A percentile compares a stretch with the other conserved stretches of the same genome.
Evolutionary conservation across 2,329 filamentous ascomycete species (phyloP).

Genomic region (Allantophomopsis lycopodina): DNA sequence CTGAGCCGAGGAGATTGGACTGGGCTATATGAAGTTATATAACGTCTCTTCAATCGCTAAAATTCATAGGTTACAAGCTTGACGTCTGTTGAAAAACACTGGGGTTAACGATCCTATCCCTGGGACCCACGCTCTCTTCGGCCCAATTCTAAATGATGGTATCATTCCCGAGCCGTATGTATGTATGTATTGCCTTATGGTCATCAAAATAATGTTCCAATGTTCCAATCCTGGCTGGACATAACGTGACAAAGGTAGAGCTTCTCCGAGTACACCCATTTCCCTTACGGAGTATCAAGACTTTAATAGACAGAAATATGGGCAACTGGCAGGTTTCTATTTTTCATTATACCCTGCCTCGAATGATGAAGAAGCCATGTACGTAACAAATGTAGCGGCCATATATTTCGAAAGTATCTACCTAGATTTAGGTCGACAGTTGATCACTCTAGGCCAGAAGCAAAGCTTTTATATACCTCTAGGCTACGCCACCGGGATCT

Average conservation of each 20-base stretch:
- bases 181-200: conserved; percentile 11
- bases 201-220: conserved; percentile 13
- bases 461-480: background rate
- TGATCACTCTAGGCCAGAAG: background rate
- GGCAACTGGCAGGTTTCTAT: conserved; percentile 6
- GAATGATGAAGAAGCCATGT: conserved; percentile 8
- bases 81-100: background rate
- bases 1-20: background rate
- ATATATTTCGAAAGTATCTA: conserved; percentile 9
- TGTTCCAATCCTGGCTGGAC: conserved; percentile 17
- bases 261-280: conserved; percentile 4
- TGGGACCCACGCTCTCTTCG: background rate
- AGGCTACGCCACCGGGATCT: conserved; percentile 12
- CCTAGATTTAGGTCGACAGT: background rate
- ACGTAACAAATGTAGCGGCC: conserved; percentile 10
- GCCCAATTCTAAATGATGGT: background rate
- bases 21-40: no score
- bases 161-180: conserved; percentile 15
- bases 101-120: background rate
- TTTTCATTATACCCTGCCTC: conserved; percentile 9
- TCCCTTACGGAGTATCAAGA: conserved; percentile 3
- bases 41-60: background rate
- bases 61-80: background rate
- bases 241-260: conserved; percentile 17
- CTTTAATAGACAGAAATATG: conserved; percentile 9